phyloP scores from a whole-genome alignment of 192 early-diverging fungal genomes.

The Jimgerdemannia lactiflua region DNA sequence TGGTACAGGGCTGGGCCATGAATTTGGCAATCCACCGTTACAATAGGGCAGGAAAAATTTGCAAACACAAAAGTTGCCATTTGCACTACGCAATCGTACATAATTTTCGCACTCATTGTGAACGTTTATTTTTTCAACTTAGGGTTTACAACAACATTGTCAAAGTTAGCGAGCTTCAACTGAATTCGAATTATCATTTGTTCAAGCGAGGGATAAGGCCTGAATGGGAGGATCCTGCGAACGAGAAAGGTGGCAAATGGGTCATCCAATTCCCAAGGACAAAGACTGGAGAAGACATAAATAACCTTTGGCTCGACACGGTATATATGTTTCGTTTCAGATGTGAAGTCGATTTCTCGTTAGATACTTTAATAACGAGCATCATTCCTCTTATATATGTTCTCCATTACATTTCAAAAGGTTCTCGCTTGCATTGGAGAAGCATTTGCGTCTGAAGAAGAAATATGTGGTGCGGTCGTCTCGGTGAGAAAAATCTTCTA shows the following conservation, averaged over 20 bases:
- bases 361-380: conserved; percentile 5
- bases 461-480: conserved; percentile 88
- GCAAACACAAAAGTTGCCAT: too few species aligned
- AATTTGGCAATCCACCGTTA: background rate
- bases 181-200: conserved; percentile 89
- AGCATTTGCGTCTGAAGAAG: conserved; percentile 69
- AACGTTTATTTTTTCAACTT: background rate
- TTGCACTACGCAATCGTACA: background rate
- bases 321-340: conserved; percentile 37
- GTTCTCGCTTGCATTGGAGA: conserved; percentile 90
- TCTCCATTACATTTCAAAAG: conserved; percentile 34
- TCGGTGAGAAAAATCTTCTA: conserved; percentile 81
- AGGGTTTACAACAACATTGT: conserved; percentile 87
- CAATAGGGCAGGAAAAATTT: background rate
- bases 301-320: conserved; percentile 84
- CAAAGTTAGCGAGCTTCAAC: conserved; percentile 65
- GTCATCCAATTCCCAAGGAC: conserved; percentile 67
- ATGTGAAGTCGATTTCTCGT: background rate
- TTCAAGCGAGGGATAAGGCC: conserved; percentile 92
- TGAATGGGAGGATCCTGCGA: conserved; percentile 93
- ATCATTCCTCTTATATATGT: conserved; percentile 10
- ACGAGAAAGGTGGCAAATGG: conserved; percentile 93
- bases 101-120: background rate
- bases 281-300: conserved; percentile 71
- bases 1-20: too few species aligned